Evolutionary conservation across 2,329 filamentous ascomycete species (phyloP).

Genomic region (Dothidotthia symphoricarpi): DNA sequence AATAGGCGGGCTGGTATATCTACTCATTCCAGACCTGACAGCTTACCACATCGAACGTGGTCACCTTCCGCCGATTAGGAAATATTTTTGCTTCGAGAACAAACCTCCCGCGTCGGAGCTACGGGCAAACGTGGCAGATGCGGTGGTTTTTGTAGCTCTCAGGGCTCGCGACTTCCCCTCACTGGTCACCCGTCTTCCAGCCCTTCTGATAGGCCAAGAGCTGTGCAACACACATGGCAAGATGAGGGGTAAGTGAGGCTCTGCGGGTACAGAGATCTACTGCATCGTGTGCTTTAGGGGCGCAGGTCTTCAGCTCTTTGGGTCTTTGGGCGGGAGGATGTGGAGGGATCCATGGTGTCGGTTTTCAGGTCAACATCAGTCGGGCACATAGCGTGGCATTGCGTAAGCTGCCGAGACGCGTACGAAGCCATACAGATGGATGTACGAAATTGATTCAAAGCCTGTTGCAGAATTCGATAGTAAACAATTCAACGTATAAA

Average conservation of each 20-base stretch:
- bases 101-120: no score
- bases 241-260: slow-evolving; percentile 9
- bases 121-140: neutral
- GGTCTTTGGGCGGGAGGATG: no score
- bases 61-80: slow-evolving; percentile 13
- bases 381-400: no score
- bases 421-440: no score
- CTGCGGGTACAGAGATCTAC: slow-evolving; percentile 4
- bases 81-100: no score
- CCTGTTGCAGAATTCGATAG: no score
- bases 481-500: no score
- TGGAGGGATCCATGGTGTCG: no score
- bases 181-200: slow-evolving; percentile 5
- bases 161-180: neutral
- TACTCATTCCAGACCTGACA: slow-evolving; percentile 16
- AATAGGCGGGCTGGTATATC: slow-evolving; percentile 13
- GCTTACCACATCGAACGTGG: slow-evolving; percentile 18
- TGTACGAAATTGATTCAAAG: no score
- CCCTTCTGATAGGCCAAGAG: slow-evolving; percentile 3
- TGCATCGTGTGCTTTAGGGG: slow-evolving; percentile 1
- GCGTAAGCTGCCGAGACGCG: no score
- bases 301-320: neutral
- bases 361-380: no score
- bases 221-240: slow-evolving; percentile 2
- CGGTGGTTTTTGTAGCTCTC: slow-evolving; percentile 8